Base-by-base conservation (phyloP, 129 eudicot genomes). In the Solidago caesia region DNA sequence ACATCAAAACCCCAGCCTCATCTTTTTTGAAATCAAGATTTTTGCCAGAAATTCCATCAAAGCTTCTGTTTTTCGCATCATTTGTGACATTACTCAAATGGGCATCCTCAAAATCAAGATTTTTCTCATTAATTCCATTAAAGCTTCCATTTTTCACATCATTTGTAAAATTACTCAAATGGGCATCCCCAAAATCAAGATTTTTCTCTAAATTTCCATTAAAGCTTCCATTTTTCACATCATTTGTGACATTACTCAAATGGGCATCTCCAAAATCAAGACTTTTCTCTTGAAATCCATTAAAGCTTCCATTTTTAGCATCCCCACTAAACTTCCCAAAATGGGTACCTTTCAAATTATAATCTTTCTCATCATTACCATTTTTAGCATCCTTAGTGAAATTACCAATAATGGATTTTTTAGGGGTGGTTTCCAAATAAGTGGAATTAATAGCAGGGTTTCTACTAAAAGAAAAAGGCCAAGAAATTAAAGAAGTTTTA, bases 391-490 rank as follows among this genome's bases (percentile, higher is more conserved):
- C 62, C 49, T 61, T 51, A 47, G 84, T 64, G 45, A 75, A 61
- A 86, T 91, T 88, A 53, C 41, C 68, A 59, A 60, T 59, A 49
- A 57, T 67, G 8, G 49, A 79, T 71, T 80, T 41, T 39, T 49
- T 42, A 69, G 44, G 66, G 21, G 82, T 82, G 62, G 72, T 58
- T 75, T 77, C 78, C 46, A 42, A 47, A 70, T 67, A 75, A 55
- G 76, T 69, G 29, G 71, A 72, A 89, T 72, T 80, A 60, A 49
- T 13, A 60, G 72, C 52, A 59, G 75, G 76, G 74, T 73, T 68
- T 75, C 69, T 78, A 39, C 75, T 53, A 69, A 85, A 85, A 14
- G 80, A 60, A 41, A 91, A 88, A 2, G 87, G 81, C 94, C 94
- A 91, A 15, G 84, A 78, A 64, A 67, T 64, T 72, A 74, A 12